Evolutionary conservation across 2,329 filamentous ascomycete species (phyloP).

Genomic region (Fragosphaeria purpurea): DNA sequence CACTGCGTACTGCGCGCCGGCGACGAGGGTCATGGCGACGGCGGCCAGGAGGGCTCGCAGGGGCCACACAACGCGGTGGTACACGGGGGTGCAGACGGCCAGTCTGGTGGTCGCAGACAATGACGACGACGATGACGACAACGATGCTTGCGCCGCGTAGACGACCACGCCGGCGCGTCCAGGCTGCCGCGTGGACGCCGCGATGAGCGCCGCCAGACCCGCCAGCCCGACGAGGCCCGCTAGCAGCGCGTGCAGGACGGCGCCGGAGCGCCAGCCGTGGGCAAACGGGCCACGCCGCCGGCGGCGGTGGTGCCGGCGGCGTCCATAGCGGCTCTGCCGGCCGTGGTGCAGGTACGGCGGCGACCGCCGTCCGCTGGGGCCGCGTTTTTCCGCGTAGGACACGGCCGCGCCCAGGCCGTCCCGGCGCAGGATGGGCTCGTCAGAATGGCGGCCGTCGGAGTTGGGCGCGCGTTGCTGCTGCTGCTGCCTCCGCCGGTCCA

Average conservation of each 20-base stretch:
- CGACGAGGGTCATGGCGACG: slow-evolving; percentile 32
- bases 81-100: slow-evolving; percentile 19
- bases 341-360: neutral
- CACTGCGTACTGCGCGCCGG: slow-evolving; percentile 42
- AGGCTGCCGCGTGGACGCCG: slow-evolving; percentile 23
- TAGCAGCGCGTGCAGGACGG: slow-evolving; percentile 33
- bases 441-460: neutral
- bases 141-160: neutral
- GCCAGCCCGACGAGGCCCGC: slow-evolving; percentile 28
- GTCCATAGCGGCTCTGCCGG: neutral
- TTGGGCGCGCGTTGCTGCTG: neutral
- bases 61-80: slow-evolving; percentile 28
- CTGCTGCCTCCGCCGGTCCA: neutral
- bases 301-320: neutral
- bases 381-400: no score
- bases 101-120: slow-evolving; percentile 20
- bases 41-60: slow-evolving; percentile 36
- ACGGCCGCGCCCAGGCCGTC: neutral
- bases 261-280: slow-evolving; percentile 38
- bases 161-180: no score
- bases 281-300: slow-evolving; percentile 12
- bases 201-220: slow-evolving; percentile 26
- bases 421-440: neutral
- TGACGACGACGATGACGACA: slow-evolving; percentile 18
- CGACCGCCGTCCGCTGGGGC: no score